These are phyloP conservation scores for Xylaria sp. DNA, from an alignment of 495 filamentous ascomycete species.

Conservation along the genomic window DNA sequence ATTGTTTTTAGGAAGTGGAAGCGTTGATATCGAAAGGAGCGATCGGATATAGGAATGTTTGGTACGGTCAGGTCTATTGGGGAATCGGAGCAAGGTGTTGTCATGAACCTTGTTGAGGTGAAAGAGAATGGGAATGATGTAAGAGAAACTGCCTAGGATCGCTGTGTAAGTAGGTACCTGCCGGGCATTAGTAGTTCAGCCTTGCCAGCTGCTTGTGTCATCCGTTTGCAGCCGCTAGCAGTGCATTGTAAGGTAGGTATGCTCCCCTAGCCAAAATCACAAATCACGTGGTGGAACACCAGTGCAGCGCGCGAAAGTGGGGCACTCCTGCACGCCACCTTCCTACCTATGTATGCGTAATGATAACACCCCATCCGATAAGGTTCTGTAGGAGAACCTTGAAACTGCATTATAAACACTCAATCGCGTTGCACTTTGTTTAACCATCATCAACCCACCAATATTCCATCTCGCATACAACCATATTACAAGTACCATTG, in stretches of 20 bases:
- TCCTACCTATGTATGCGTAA: not conserved
- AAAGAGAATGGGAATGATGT: conserved; percentile 8
- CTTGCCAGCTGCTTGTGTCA: conserved; percentile 17
- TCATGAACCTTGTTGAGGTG: not conserved
- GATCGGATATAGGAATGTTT: not conserved
- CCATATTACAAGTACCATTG: not conserved
- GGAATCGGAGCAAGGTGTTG: not conserved
- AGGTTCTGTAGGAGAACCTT: not conserved
- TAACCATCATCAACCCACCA: not conserved
- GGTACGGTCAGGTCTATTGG: not conserved
- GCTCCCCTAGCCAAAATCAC: not conserved
- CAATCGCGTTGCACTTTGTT: not conserved
- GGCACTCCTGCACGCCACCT: conserved; percentile 5
- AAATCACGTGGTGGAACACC: not conserved
- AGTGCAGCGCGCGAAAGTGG: conserved; percentile 13
- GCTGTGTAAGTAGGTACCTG: not conserved
- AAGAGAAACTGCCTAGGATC: not conserved
- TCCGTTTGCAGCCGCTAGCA: conserved; percentile 26
- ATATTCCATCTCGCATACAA: conserved; percentile 12
- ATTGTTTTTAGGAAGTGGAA: not conserved
- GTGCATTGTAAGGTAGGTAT: not conserved
- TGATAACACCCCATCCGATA: not conserved
- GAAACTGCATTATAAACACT: not conserved
- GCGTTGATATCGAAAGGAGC: not conserved
- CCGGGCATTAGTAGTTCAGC: not conserved